Evolutionary conservation across 208 protist genomes (phyloP).

Genomic region (Acanthamoeba royreba): DNA sequence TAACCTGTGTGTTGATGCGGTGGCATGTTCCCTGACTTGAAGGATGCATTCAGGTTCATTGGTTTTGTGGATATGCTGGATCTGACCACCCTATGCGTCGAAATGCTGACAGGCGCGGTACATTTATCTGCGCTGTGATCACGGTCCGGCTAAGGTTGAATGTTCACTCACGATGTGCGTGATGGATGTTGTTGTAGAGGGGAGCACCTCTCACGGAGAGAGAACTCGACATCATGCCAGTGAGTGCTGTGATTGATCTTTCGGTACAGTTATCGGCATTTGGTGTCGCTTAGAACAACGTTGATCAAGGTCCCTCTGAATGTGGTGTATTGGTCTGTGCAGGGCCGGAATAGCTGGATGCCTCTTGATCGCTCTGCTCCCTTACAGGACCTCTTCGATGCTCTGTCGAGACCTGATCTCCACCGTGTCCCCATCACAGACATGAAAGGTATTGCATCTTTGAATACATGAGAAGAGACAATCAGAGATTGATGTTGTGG

Average conservation of each 20-base stretch:
- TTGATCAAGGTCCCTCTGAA: too few relatives aligned
- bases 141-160: not conserved
- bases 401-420: not conserved
- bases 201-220: not conserved
- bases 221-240: not conserved
- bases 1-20: not conserved
- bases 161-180: too few relatives aligned
- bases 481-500: too few relatives aligned
- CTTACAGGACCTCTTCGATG: not conserved
- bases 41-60: slow-evolving; percentile 31
- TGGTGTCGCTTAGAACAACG: too few relatives aligned
- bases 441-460: not conserved
- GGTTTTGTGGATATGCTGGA: slow-evolving; percentile 45
- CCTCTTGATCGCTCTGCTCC: not conserved
- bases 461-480: not conserved
- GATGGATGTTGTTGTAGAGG: not conserved
- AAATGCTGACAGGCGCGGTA: not conserved
- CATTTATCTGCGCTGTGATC: too few relatives aligned
- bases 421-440: slow-evolving; percentile 12
- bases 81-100: not conserved
- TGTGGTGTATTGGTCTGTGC: too few relatives aligned
- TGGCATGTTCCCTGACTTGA: too few relatives aligned
- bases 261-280: too few relatives aligned
- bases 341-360: slow-evolving; percentile 2
- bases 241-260: not conserved